These are phyloP conservation scores for Lophiotrema nucula DNA, from an alignment of 495 filamentous ascomycete genomes.

Conservation along the genomic window DNA sequence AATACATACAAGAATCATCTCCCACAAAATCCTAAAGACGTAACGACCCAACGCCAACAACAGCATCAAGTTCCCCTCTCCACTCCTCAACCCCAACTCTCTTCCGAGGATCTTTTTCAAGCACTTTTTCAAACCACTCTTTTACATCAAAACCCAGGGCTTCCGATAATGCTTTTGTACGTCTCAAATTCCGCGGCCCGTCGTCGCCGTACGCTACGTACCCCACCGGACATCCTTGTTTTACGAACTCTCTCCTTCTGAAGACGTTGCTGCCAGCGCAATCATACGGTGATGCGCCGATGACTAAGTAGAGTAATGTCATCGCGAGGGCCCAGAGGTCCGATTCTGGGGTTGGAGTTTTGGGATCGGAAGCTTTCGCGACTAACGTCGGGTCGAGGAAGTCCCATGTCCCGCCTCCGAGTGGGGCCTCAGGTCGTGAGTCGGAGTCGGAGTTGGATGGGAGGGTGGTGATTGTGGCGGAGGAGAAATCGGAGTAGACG, in stretches of 20 bases:
- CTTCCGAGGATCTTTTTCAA: slow-evolving; percentile 4
- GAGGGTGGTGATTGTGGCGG: slow-evolving; percentile 38
- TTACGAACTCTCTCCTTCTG: slow-evolving; percentile 16
- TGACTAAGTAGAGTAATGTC: slow-evolving; percentile 55
- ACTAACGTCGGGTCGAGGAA: slow-evolving; percentile 60
- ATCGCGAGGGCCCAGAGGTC: slow-evolving; percentile 59
- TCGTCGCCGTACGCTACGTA: slow-evolving; percentile 18
- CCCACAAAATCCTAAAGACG: too few species aligned
- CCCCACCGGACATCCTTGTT: slow-evolving; percentile 14
- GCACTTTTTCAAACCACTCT: slow-evolving; percentile 15
- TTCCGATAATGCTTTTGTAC: slow-evolving; percentile 7
- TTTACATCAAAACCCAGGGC: slow-evolving; percentile 16
- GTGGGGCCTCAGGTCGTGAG: slow-evolving; percentile 14
- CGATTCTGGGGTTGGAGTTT: slow-evolving; percentile 37
- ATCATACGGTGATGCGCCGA: slow-evolving; percentile 55
- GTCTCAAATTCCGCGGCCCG: slow-evolving; percentile 13
- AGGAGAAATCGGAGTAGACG: slow-evolving; percentile 61
- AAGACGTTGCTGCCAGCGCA: slow-evolving; percentile 38
- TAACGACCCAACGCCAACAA: too few species aligned
- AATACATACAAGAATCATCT: too few species aligned
- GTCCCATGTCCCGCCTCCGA: slow-evolving; percentile 55
- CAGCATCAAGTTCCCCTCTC: slow-evolving; percentile 18
- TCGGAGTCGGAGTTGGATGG: background rate
- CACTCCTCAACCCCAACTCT: slow-evolving; percentile 15
- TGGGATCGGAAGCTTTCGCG: slow-evolving; percentile 19